These are phyloP conservation scores for Crotalaria pallida DNA, from an alignment of 306 rosid species.

Conservation along the genomic window DNA sequence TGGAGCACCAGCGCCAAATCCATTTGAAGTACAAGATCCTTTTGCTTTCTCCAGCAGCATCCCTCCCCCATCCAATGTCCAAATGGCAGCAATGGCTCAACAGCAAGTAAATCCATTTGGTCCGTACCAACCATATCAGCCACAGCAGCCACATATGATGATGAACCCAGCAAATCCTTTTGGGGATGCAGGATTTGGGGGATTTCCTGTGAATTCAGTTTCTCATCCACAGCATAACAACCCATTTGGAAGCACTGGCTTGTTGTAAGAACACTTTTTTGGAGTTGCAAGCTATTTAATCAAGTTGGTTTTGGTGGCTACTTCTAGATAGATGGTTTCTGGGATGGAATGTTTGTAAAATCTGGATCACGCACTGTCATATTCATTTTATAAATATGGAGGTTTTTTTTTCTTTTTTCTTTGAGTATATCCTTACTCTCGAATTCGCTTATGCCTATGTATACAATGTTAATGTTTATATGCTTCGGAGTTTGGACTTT, in stretches of 20 bases:
- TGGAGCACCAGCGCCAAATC: constrained; percentile 71
- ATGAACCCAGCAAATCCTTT: constrained; percentile 71
- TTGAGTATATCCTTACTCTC: background rate
- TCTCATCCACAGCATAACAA: constrained; percentile 59
- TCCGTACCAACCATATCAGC: constrained; percentile 49
- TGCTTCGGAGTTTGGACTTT: background rate
- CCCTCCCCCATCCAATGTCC: constrained; percentile 49
- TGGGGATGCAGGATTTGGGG: constrained; percentile 59
- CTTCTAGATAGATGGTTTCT: constrained; percentile 26
- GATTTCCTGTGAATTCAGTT: constrained; percentile 40
- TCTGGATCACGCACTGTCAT: constrained; percentile 25
- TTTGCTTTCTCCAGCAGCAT: constrained; percentile 50
- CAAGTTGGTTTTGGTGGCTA: constrained; percentile 39
- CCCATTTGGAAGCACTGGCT: constrained; percentile 73
- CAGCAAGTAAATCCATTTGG: constrained; percentile 68
- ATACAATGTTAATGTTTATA: background rate
- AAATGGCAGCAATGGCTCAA: constrained; percentile 55
- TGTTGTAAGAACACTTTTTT: constrained; percentile 33
- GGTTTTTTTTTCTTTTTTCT: background rate
- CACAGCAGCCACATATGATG: constrained; percentile 48
- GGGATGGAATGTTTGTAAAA: constrained; percentile 27
- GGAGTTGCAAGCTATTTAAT: background rate
- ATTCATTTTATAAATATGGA: constrained; percentile 19
- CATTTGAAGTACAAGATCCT: constrained; percentile 76
- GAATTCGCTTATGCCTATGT: background rate